Percentiles rank a stretch among this genome's conserved stretches.
Evolutionary conservation across 179 eudicot species (phyloP).

Genomic region (Gypsophila paniculata): DNA sequence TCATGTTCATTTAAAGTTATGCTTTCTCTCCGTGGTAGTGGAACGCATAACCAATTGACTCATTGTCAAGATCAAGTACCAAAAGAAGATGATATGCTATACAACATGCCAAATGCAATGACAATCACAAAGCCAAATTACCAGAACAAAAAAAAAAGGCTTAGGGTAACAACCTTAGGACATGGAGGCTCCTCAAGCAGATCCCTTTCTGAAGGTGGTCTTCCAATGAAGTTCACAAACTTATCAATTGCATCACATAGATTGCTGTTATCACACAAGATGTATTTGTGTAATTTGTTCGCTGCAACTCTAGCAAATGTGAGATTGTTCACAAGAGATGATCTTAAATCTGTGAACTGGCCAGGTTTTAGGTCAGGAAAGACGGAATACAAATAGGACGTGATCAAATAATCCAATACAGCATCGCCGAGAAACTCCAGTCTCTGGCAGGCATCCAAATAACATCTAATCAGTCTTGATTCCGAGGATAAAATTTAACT

Average conservation of each 20-base stretch:
- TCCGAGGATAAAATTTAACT: neutral
- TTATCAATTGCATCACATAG: slow-evolving; percentile 49
- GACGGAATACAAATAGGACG: slow-evolving; percentile 74
- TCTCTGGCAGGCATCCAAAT: slow-evolving; percentile 46
- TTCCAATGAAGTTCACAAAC: slow-evolving; percentile 41
- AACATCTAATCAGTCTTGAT: neutral
- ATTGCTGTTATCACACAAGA: slow-evolving; percentile 48
- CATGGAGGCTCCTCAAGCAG: slow-evolving; percentile 56
- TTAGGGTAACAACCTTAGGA: slow-evolving; percentile 64
- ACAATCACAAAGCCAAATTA: neutral
- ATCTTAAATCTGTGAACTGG: slow-evolving; percentile 92
- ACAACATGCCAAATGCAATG: neutral
- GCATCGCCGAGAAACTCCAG: slow-evolving; percentile 98
- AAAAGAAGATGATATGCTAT: neutral
- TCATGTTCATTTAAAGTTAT: neutral
- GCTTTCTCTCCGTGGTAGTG: slow-evolving; percentile 4
- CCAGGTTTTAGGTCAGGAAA: slow-evolving; percentile 90
- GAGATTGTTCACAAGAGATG: slow-evolving; percentile 62
- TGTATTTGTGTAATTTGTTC: slow-evolving; percentile 48
- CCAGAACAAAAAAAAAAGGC: slow-evolving; percentile 11
- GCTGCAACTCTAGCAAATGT: slow-evolving; percentile 75
- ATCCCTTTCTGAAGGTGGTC: slow-evolving; percentile 31
- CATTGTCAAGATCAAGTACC: neutral
- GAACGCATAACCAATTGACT: neutral
- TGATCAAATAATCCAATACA: slow-evolving; percentile 84